Evolutionary conservation across 1,284 basidiomycete species (phyloP).

Genomic region (Ustilago crameri): DNA sequence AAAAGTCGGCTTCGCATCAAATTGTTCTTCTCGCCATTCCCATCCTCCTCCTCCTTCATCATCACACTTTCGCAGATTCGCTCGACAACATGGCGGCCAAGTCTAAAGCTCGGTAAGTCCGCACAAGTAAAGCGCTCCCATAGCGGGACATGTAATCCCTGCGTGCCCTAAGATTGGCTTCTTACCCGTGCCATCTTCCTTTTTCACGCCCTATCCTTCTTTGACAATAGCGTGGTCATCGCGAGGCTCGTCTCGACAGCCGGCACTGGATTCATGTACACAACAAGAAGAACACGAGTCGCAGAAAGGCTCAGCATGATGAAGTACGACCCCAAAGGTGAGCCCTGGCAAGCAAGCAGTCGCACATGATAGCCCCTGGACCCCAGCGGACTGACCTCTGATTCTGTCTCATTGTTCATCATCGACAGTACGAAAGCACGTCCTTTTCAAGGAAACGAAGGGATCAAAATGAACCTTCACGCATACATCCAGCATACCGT

Average conservation of each 20-base stretch:
- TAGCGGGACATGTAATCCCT: background rate
- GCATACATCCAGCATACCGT: background rate
- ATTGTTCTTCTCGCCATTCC: slow-evolving; percentile 4
- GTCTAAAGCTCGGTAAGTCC: slow-evolving; percentile 61
- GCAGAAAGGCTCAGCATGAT: slow-evolving; percentile 62
- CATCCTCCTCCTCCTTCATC: slow-evolving; percentile 1
- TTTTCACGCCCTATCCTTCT: background rate
- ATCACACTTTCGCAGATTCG: background rate
- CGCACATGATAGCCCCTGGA: background rate
- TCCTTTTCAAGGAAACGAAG: slow-evolving; percentile 63
- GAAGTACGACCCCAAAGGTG: slow-evolving; percentile 67
- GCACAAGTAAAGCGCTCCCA: too few species aligned
- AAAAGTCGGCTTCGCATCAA: slow-evolving; percentile 10
- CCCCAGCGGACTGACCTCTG: background rate
- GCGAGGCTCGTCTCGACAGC: slow-evolving; percentile 66
- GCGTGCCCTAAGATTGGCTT: background rate
- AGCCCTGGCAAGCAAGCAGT: background rate
- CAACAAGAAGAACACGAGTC: slow-evolving; percentile 58
- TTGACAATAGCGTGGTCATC: slow-evolving; percentile 55
- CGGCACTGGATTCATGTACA: slow-evolving; percentile 66
- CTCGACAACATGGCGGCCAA: slow-evolving; percentile 59
- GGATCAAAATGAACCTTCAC: slow-evolving; percentile 48
- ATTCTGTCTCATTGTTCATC: background rate
- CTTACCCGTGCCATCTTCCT: background rate
- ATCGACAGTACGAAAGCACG: slow-evolving; percentile 60